These are phyloP conservation scores for Aspergillus latus DNA, from an alignment of 2,329 filamentous ascomycete species.

Conservation along the genomic window DNA sequence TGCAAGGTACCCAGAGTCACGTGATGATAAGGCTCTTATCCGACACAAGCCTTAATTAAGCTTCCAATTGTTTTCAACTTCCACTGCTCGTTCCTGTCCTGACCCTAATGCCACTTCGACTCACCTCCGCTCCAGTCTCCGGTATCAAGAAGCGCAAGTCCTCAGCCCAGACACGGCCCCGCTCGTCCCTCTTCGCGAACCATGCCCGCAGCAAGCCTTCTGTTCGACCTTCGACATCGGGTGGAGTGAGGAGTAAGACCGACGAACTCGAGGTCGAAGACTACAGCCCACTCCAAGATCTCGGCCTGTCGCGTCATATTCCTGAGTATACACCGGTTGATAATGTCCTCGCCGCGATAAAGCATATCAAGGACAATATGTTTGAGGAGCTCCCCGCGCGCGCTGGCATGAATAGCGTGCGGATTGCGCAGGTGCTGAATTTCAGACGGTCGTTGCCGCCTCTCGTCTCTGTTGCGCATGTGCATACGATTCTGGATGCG, in stretches of 20 bases:
- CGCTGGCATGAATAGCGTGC: constrained; percentile 62
- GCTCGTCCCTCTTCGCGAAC: constrained; percentile 43
- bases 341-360: constrained; percentile 55
- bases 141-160: constrained; percentile 45
- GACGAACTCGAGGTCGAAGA: constrained; percentile 24
- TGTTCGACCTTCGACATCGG: constrained; percentile 23
- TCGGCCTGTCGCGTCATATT: constrained; percentile 52
- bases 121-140: constrained; percentile 49
- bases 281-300: constrained; percentile 50
- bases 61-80: not conserved
- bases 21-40: not conserved
- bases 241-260: constrained; percentile 22
- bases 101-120: constrained; percentile 47
- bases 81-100: constrained; percentile 6
- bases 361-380: constrained; percentile 53
- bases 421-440: constrained; percentile 60
- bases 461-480: constrained; percentile 59
- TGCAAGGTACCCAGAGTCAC: not conserved
- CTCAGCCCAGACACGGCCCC: constrained; percentile 26
- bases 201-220: constrained; percentile 44
- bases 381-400: constrained; percentile 57
- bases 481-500: constrained; percentile 58
- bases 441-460: constrained; percentile 56
- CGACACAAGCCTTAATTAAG: not conserved
- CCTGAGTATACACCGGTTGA: constrained; percentile 47